Evolutionary conservation across 306 rosid species (phyloP).

Genomic region (Argentina anserina): DNA sequence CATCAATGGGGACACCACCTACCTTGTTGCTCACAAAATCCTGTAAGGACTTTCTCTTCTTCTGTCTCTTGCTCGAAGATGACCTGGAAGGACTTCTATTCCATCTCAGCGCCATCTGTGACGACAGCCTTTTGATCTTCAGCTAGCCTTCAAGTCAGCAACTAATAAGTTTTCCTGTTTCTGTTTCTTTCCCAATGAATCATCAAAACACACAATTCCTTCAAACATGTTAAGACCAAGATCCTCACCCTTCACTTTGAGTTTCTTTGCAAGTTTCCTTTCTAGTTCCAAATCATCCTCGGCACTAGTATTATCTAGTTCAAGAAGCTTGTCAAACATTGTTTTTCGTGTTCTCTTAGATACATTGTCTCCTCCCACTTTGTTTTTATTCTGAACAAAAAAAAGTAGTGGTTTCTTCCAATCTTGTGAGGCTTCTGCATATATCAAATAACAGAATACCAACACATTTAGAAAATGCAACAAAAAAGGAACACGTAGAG

Average conservation of each 20-base stretch:
- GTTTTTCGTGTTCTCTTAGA: constrained; percentile 36
- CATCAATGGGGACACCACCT: constrained; percentile 8
- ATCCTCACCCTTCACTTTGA: constrained; percentile 73
- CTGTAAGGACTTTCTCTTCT: constrained; percentile 38
- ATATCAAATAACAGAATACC: too few species aligned
- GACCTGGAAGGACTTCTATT: constrained; percentile 25
- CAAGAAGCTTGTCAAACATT: constrained; percentile 33
- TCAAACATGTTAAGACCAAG: constrained; percentile 64
- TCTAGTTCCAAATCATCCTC: constrained; percentile 70
- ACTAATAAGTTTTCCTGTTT: constrained; percentile 27
- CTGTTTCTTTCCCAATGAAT: constrained; percentile 40
- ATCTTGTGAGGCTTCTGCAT: too few species aligned
- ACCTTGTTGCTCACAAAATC: constrained; percentile 29
- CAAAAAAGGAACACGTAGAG: too few species aligned
- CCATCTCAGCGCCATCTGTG: constrained; percentile 26
- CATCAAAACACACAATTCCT: constrained; percentile 40
- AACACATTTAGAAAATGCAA: too few species aligned
- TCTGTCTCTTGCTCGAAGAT: constrained; percentile 33
- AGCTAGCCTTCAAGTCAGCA: constrained; percentile 7
- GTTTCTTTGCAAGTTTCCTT: constrained; percentile 78
- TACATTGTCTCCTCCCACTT: constrained; percentile 29
- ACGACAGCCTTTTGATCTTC: constrained; percentile 22
- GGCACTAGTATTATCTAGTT: constrained; percentile 30
- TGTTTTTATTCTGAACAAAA: too few species aligned
- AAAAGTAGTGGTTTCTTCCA: too few species aligned